phyloP scores from a whole-genome alignment of 1,284 basidiomycete genomes.

The Veloporphyrellus conicus region DNA sequence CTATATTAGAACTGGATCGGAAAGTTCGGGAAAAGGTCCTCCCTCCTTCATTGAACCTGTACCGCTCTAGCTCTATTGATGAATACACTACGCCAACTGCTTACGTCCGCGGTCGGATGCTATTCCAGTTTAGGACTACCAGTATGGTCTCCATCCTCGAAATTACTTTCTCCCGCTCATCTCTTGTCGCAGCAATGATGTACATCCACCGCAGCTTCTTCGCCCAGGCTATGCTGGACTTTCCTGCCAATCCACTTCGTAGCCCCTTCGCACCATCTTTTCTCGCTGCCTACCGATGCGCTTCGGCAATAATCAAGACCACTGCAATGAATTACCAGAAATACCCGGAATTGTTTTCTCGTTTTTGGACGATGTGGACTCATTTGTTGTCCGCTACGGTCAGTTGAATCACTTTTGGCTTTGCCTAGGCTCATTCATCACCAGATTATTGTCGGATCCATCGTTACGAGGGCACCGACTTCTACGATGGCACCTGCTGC shows the following conservation, averaged over 20 bases:
- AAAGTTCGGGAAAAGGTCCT: constrained; percentile 52
- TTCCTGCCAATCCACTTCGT: constrained; percentile 55
- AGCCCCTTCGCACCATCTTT: constrained; percentile 64
- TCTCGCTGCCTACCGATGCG: constrained; percentile 58
- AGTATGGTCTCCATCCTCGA: constrained; percentile 30
- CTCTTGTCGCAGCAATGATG: constrained; percentile 41
- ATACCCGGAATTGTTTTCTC: constrained; percentile 49
- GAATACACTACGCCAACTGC: constrained; percentile 46
- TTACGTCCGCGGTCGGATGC: constrained; percentile 47
- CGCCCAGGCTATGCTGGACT: constrained; percentile 57
- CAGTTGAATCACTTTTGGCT: constrained; percentile 7
- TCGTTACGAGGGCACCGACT: constrained; percentile 52
- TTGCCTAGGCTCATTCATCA: constrained; percentile 14
- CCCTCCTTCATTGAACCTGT: constrained; percentile 49
- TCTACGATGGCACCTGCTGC: constrained; percentile 57
- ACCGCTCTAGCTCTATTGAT: constrained; percentile 42
- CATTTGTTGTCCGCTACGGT: constrained; percentile 56
- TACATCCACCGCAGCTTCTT: constrained; percentile 61
- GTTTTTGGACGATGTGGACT: constrained; percentile 55
- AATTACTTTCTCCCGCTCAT: constrained; percentile 11
- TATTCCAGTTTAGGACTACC: constrained; percentile 49
- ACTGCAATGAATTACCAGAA: constrained; percentile 48
- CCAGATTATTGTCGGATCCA: constrained; percentile 55
- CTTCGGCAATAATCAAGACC: constrained; percentile 54
- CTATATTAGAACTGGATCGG: constrained; percentile 54